Base-by-base conservation (phyloP, 371 early-diverging fungal species). In the Batkoa obscura region DNA sequence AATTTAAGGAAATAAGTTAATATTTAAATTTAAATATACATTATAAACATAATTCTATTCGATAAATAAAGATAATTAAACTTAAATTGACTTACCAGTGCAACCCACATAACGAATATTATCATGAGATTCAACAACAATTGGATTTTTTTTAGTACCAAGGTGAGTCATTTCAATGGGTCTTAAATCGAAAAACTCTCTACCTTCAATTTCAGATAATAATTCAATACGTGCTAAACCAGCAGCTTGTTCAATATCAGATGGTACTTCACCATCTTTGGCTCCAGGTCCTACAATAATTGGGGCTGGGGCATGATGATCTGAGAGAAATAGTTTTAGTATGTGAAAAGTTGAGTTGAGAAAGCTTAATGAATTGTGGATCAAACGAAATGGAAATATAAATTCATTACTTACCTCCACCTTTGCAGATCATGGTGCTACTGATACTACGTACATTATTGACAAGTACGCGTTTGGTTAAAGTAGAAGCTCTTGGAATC, bases 141-240 rank as follows among this genome's bases (percentile, higher is more conserved):
- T 81, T 61, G 94, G 97, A 69, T 88, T 77, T 54, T 75, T 62
- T 66, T 72, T 72, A 62, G 97, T 94, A 58, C 90, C 91, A 61
- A 77, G 70, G 68, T 79, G 74, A 57, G 75, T 73, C 66, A 90
- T 65, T 55, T 71, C 60, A 66, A 94, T 75, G 35, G 93, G 89
- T 39, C 79, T 76, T 73, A 88, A 70, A 64, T 90, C 91, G 66
- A 81, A 96, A 56, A 88, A 76, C 58, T 88, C 85, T 67, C 82
- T 78, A 67, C 91, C 91, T 64, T 84, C 81, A 57, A 91, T 72
- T 62, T 77, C 80, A 60, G 81, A 77, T 57, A 94, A 71, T 61
- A 83, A 74, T 78, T 96, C 94, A 61, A 75, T 71, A 69, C 94
- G 90, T 74, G 89, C 91, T 59, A 78, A 65, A 76, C 97, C 94